phyloP scores from a whole-genome alignment of 345 rosid species.

The Boechera retrofracta region DNA sequence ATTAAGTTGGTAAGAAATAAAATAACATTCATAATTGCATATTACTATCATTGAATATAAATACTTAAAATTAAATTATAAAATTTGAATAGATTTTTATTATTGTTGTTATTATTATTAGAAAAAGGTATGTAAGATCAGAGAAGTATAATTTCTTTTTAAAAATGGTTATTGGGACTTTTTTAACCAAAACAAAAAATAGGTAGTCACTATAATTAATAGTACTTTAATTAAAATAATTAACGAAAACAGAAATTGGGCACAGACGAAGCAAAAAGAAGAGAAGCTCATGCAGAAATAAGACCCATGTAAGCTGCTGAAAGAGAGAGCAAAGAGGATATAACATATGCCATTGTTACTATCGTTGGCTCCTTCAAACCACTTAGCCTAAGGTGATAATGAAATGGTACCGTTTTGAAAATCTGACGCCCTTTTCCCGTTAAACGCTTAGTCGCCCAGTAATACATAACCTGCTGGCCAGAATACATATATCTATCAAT shows the following conservation, averaged over 20 bases:
- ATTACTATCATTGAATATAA: neutral
- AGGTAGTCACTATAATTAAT: neutral
- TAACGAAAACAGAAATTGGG: constrained; percentile 18
- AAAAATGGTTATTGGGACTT: neutral
- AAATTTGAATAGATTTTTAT: too few relatives aligned
- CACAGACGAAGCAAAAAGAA: neutral
- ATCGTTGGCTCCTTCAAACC: constrained; percentile 42
- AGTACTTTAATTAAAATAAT: neutral
- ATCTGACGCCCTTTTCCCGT: constrained; percentile 40
- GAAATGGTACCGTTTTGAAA: constrained; percentile 44
- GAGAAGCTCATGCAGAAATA: constrained; percentile 34
- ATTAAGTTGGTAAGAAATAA: neutral
- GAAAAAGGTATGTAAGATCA: neutral
- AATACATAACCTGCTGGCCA: constrained; percentile 37
- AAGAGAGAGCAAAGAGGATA: constrained; percentile 45
- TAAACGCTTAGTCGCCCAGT: constrained; percentile 34
- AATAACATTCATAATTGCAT: neutral
- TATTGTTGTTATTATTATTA: too few relatives aligned
- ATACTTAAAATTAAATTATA: too few relatives aligned
- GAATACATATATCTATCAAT: neutral
- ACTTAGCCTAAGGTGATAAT: constrained; percentile 42
- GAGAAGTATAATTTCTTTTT: neutral
- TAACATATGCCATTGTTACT: constrained; percentile 42
- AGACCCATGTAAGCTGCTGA: constrained; percentile 48
- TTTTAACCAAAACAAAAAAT: neutral